Conservation (phyloP, 805 yeast species). For the Metschnikowia cubensis region DNA sequence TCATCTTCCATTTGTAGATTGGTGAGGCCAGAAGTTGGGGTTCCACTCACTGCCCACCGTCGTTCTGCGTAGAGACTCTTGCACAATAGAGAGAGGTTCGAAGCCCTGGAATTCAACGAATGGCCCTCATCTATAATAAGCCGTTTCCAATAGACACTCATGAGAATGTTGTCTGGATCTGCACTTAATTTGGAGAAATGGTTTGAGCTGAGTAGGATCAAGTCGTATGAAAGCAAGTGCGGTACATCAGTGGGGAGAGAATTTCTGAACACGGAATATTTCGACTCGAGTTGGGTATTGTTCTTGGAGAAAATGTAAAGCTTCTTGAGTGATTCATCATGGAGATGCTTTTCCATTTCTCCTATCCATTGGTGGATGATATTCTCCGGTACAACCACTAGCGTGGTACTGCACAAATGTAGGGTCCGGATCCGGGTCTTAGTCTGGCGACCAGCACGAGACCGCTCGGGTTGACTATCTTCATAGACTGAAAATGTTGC, state of each 20-base stretch:
- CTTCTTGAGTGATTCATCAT: conserved; percentile 31
- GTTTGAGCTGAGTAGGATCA: conserved; percentile 48
- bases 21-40: conserved; percentile 71
- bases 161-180: conserved; percentile 30
- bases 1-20: conserved; percentile 44
- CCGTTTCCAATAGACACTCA: conserved; percentile 58
- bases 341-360: conserved; percentile 56
- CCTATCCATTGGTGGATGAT: conserved; percentile 60
- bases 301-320: conserved; percentile 30
- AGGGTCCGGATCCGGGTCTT: conserved; percentile 23
- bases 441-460: conserved; percentile 17
- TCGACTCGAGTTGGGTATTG: background rate
- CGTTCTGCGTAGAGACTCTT: conserved; percentile 51
- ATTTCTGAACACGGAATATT: conserved; percentile 16
- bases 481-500: conserved; percentile 42
- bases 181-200: conserved; percentile 34
- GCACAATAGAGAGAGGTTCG: conserved; percentile 49
- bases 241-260: conserved; percentile 23
- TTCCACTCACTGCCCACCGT: conserved; percentile 72
- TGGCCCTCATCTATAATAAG: conserved; percentile 77
- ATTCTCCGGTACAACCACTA: conserved; percentile 64
- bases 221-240: conserved; percentile 43
- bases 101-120: conserved; percentile 49
- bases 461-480: background rate
- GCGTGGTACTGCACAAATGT: conserved; percentile 48